Percentiles rank a stretch among this genome's conserved stretches.
phyloP scores from a whole-genome alignment of 129 eudicot genomes.

The Chrysanthemum lavandulifolium region DNA sequence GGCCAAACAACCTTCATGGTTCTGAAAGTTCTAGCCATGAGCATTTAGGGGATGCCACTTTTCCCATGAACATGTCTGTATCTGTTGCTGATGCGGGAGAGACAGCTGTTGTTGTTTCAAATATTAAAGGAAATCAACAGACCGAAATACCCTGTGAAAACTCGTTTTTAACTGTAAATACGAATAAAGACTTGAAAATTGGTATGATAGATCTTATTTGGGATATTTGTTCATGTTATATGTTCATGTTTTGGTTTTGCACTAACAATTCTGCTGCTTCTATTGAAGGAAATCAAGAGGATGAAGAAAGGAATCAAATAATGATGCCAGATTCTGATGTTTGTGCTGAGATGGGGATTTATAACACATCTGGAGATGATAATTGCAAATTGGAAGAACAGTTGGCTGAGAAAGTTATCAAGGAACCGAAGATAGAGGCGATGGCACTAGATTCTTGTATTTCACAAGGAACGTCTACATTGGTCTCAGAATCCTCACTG shows the following conservation, averaged over 20 bases:
- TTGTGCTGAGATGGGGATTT: background rate
- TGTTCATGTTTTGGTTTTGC: background rate
- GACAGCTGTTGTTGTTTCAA: slow-evolving; percentile 87
- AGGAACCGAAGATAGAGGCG: slow-evolving; percentile 33
- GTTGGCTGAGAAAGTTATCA: slow-evolving; percentile 21
- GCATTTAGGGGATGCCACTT: slow-evolving; percentile 40
- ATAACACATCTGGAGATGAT: slow-evolving; percentile 6
- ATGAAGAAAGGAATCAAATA: slow-evolving; percentile 26
- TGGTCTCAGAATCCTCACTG: background rate
- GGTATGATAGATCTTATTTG: slow-evolving; percentile 27
- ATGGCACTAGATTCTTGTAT: slow-evolving; percentile 42
- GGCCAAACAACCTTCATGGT: slow-evolving; percentile 36
- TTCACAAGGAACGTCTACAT: slow-evolving; percentile 27
- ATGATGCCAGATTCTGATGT: slow-evolving; percentile 23
- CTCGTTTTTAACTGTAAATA: slow-evolving; percentile 33
- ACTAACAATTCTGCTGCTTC: slow-evolving; percentile 17
- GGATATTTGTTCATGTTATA: slow-evolving; percentile 10
- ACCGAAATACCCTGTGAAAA: slow-evolving; percentile 29
- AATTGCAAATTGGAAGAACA: slow-evolving; percentile 30
- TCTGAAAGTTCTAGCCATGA: slow-evolving; percentile 31
- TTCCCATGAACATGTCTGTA: slow-evolving; percentile 64
- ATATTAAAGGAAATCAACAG: slow-evolving; percentile 48
- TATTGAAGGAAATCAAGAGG: slow-evolving; percentile 36
- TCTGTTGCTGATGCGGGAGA: slow-evolving; percentile 93
- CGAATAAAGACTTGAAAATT: slow-evolving; percentile 15